Evolutionary conservation across 2,329 filamentous ascomycete genomes (phyloP), one percentile per base, ranked within the genome.

Genomic region (Diaporthe eres): DNA sequence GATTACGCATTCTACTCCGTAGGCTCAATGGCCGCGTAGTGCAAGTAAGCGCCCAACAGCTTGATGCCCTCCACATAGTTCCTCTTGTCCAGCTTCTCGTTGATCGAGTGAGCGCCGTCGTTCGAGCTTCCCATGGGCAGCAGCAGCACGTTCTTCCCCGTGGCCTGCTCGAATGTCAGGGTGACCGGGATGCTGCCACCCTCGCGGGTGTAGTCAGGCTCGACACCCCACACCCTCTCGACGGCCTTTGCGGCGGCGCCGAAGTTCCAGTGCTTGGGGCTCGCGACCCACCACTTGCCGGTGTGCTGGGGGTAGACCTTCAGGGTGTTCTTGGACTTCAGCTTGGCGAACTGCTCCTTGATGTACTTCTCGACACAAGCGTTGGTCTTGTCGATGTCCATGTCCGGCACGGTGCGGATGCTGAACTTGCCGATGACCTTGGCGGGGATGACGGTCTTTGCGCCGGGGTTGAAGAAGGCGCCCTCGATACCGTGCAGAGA

Each of bases 41-140:
- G 96, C 82, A 99, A 87, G 84, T 99, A 99, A 4, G 96, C 94
- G 65, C 97, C 97, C 75, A 99, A 86, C 78, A 99, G 87, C 91
- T 99, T 99, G 81, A 94, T 98, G 67, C 97, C 97, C 88, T 99
- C 95, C 82, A 99, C 98, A 85, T 99, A 99, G 87, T 99, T 99
- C 83, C 91, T 92, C 90, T 94, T 95, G 85, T 99, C 97, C 75
- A 99, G 89, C 90, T 98, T 98, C 91, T 98, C 97, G 85, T 99
- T 99, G 86, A 98, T 97, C 47, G 95, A 98, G 87, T 99, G 97
- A 10, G 97, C 97, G 57, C 94, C 96, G 84, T 98, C 97, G 1
- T 96, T 99, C 58, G 94, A 97, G 88, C 94, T 98, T 61, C 97
- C 97, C 97, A 99, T 98, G 44, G 97, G 97, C 79, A 99, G 87